Evolutionary conservation across 768 basidiomycete species (phyloP).

Genomic region (Trametes maxima): DNA sequence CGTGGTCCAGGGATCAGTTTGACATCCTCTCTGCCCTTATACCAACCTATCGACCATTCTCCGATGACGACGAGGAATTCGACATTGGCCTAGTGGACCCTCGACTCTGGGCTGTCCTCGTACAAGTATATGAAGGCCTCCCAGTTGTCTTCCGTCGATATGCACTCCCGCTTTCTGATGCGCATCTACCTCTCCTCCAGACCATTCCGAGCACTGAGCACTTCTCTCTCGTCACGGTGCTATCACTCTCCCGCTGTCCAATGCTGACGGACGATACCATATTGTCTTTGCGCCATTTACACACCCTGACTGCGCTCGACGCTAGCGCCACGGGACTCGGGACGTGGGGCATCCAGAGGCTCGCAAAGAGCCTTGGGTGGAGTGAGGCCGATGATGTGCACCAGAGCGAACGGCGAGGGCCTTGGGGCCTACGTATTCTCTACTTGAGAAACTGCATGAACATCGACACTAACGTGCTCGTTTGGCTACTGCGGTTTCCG

Average conservation of each 20-base stretch:
- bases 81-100: conserved; percentile 46
- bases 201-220: conserved; percentile 51
- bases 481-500: conserved; percentile 49
- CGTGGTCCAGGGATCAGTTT: conserved; percentile 25
- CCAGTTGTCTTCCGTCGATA: conserved; percentile 47
- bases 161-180: conserved; percentile 55
- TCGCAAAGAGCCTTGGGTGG: conserved; percentile 52
- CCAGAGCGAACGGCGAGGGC: conserved; percentile 39
- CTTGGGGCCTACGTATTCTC: conserved; percentile 62
- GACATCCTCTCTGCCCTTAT: conserved; percentile 47
- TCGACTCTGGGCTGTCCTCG: conserved; percentile 60
- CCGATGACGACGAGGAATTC: neutral
- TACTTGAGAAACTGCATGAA: conserved; percentile 54
- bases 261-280: conserved; percentile 64
- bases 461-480: conserved; percentile 45
- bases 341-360: conserved; percentile 51
- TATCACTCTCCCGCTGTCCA: conserved; percentile 57
- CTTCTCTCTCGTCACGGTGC: conserved; percentile 66
- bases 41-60: conserved; percentile 30
- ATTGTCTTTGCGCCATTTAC: conserved; percentile 50
- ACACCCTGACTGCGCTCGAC: conserved; percentile 64
- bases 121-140: conserved; percentile 59
- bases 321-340: conserved; percentile 56
- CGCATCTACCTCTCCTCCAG: conserved; percentile 58
- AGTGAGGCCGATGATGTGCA: conserved; percentile 33